A percentile compares a stretch with the other conserved stretches of the same genome.
phyloP scores from a whole-genome alignment of 306 rosid species.

The Comarum palustre region DNA sequence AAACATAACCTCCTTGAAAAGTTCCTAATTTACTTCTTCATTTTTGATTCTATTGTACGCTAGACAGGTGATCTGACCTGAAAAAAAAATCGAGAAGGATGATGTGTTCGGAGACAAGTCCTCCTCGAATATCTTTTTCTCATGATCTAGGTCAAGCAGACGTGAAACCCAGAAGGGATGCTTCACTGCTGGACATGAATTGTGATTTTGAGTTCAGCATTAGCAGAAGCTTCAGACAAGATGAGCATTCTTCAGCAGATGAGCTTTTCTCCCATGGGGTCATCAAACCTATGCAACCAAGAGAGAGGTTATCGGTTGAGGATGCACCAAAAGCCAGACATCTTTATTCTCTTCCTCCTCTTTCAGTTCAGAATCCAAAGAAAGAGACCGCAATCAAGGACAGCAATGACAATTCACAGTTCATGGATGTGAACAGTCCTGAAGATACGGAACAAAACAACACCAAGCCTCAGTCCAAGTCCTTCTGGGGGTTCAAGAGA shows the following conservation, averaged over 20 bases:
- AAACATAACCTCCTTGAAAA: not conserved
- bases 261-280: conserved; percentile 82
- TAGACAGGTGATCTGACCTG: not conserved
- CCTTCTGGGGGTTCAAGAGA: conserved; percentile 90
- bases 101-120: conserved; percentile 67
- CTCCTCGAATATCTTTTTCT: conserved; percentile 79
- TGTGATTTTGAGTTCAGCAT: conserved; percentile 74
- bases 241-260: conserved; percentile 67
- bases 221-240: conserved; percentile 30
- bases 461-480: conserved; percentile 45
- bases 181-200: conserved; percentile 48
- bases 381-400: conserved; percentile 34
- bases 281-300: conserved; percentile 61
- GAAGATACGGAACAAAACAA: conserved; percentile 25
- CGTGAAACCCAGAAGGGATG: conserved; percentile 35
- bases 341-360: conserved; percentile 56
- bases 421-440: conserved; percentile 20
- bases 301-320: conserved; percentile 20
- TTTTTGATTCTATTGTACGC: not conserved
- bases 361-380: conserved; percentile 34
- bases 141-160: conserved; percentile 36
- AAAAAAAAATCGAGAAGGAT: not conserved
- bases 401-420: not conserved
- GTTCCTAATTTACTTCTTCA: not conserved
- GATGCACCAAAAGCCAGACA: conserved; percentile 14